phyloP scores from a whole-genome alignment of 345 rosid species.

The Sonneratia caseolaris region DNA sequence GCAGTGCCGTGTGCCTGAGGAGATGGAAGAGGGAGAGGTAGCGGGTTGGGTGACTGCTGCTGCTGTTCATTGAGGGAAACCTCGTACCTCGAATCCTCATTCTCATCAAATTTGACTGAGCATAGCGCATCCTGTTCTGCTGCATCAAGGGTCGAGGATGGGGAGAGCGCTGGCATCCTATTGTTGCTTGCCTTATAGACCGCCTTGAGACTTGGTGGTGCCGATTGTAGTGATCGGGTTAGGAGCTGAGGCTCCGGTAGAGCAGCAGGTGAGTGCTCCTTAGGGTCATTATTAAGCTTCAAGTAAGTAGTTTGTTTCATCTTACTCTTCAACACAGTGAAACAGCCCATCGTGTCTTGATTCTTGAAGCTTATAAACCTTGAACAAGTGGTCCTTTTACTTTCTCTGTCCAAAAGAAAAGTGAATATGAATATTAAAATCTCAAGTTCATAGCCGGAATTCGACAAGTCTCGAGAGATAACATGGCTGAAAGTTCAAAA shows the following conservation, averaged over 20 bases:
- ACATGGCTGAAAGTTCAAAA: background rate
- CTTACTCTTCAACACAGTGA: slow-evolving; percentile 62
- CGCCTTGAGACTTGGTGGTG: slow-evolving; percentile 82
- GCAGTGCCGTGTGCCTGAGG: slow-evolving; percentile 45
- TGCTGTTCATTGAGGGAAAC: slow-evolving; percentile 33
- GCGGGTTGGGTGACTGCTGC: slow-evolving; percentile 38
- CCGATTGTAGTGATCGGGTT: slow-evolving; percentile 65
- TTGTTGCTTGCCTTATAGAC: slow-evolving; percentile 24
- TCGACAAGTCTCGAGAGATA: background rate
- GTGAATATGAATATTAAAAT: background rate
- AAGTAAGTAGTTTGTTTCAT: slow-evolving; percentile 48
- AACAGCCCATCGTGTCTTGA: slow-evolving; percentile 53
- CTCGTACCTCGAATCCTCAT: slow-evolving; percentile 47
- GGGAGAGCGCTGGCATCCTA: slow-evolving; percentile 61
- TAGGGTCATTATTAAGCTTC: slow-evolving; percentile 30
- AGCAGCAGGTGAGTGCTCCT: slow-evolving; percentile 54
- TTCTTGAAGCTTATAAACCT: slow-evolving; percentile 12
- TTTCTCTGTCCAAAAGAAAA: slow-evolving; percentile 9
- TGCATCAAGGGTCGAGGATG: slow-evolving; percentile 77
- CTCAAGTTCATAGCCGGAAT: background rate
- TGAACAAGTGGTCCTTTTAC: slow-evolving; percentile 3
- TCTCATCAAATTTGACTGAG: slow-evolving; percentile 46
- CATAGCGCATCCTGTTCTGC: slow-evolving; percentile 66
- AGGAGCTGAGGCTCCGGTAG: slow-evolving; percentile 68
- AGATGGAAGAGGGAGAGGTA: slow-evolving; percentile 88